Conservation (phyloP, 306 rosid species). For the Benincasa hispida region DNA sequence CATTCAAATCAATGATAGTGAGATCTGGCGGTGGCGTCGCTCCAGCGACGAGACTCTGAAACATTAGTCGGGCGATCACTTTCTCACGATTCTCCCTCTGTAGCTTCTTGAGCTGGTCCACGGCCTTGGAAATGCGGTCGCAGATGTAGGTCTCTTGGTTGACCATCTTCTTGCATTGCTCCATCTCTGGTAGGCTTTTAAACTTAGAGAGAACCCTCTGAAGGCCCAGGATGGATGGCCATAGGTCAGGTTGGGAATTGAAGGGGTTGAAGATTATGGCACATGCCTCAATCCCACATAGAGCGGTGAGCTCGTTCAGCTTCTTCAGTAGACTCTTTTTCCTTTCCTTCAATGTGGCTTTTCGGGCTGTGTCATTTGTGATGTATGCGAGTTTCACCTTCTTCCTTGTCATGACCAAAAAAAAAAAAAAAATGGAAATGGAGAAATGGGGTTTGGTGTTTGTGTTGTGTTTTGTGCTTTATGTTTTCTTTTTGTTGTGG, state of each 20-base stretch:
- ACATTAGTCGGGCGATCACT: slow-evolving; percentile 17
- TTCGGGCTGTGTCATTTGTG: slow-evolving; percentile 8
- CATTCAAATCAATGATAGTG: slow-evolving; percentile 13
- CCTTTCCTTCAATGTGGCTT: slow-evolving; percentile 18
- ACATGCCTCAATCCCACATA: slow-evolving; percentile 33
- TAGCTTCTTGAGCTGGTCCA: slow-evolving; percentile 17
- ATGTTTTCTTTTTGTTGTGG: no score
- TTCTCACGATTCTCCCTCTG: slow-evolving; percentile 18
- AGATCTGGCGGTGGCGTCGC: not conserved
- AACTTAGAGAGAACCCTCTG: slow-evolving; percentile 1
- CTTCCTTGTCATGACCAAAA: slow-evolving; percentile 14
- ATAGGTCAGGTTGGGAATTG: slow-evolving; percentile 14
- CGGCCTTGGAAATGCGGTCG: slow-evolving; percentile 18
- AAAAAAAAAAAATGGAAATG: no score
- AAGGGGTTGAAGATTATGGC: slow-evolving; percentile 28
- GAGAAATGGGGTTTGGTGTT: no score
- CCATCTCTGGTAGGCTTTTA: slow-evolving; percentile 18
- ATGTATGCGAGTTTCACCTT: slow-evolving; percentile 18
- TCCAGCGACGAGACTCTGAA: slow-evolving; percentile 5
- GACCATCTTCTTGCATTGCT: slow-evolving; percentile 25
- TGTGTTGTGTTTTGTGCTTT: no score
- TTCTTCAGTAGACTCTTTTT: slow-evolving; percentile 17
- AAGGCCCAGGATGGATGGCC: slow-evolving; percentile 18
- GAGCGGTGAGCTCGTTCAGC: slow-evolving; percentile 13
- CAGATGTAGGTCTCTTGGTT: slow-evolving; percentile 22